Conservation (phyloP, 2,329 filamentous ascomycete species). For the Colletotrichum cordylinicola region DNA sequence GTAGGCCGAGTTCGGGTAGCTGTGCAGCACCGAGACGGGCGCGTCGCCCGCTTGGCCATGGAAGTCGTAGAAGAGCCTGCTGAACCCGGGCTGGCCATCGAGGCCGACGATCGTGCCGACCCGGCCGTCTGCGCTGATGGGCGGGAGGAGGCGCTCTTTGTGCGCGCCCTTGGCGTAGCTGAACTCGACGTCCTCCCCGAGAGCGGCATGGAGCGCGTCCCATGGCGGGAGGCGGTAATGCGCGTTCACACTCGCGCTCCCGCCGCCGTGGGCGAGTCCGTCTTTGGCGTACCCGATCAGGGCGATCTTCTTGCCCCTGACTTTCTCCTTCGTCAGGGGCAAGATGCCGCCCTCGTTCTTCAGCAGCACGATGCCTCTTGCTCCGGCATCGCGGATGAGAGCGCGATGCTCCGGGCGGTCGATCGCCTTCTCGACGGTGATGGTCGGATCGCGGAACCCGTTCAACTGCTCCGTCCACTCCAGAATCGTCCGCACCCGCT, state of each 20-base stretch:
- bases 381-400: conserved; percentile 59
- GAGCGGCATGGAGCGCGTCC: conserved; percentile 59
- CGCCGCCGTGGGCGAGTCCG: conserved; percentile 45
- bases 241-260: conserved; percentile 40
- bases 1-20: conserved; percentile 29
- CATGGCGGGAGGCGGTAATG: conserved; percentile 57
- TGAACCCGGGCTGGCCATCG: conserved; percentile 38
- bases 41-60: conserved; percentile 24
- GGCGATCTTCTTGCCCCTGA: conserved; percentile 41
- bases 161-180: conserved; percentile 29
- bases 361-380: conserved; percentile 70
- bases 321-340: conserved; percentile 55
- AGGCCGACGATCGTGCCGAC: conserved; percentile 33
- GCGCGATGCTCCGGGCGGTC: conserved; percentile 59
- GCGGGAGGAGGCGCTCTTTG: conserved; percentile 26
- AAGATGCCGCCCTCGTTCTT: conserved; percentile 70
- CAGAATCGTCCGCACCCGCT: conserved; percentile 34
- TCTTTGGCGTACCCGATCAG: conserved; percentile 35
- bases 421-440: conserved; percentile 37
- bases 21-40: conserved; percentile 28
- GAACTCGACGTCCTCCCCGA: conserved; percentile 59
- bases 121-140: conserved; percentile 22
- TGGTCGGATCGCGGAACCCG: conserved; percentile 36
- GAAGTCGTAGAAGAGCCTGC: conserved; percentile 32
- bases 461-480: conserved; percentile 33